Conservation (phyloP, 495 filamentous ascomycete genomes). For the Lichenothelia convexa region DNA sequence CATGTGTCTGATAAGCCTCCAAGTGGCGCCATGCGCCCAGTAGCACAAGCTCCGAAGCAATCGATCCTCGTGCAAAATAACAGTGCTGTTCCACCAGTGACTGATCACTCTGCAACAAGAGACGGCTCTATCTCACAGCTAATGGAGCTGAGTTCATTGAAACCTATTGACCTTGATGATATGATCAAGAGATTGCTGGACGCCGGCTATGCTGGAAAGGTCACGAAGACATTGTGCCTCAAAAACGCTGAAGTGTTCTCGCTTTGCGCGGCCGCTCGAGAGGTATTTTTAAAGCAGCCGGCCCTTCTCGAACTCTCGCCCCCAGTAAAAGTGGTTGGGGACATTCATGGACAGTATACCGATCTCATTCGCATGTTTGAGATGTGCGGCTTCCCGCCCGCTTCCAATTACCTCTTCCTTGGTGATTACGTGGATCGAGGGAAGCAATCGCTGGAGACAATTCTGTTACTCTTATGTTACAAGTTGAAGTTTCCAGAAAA, state of each 20-base stretch:
- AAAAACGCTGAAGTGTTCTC: slow-evolving; percentile 95
- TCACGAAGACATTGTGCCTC: slow-evolving; percentile 89
- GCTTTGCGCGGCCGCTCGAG: slow-evolving; percentile 71
- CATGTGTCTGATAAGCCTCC: slow-evolving; percentile 89
- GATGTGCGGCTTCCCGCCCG: slow-evolving; percentile 96
- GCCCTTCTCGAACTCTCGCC: slow-evolving; percentile 79
- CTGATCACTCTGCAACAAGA: background rate
- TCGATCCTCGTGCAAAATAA: slow-evolving; percentile 74
- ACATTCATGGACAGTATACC: slow-evolving; percentile 96
- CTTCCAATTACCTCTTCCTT: slow-evolving; percentile 86
- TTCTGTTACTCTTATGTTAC: slow-evolving; percentile 88
- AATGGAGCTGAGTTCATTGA: slow-evolving; percentile 59
- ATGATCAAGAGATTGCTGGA: slow-evolving; percentile 91
- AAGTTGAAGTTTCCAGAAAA: slow-evolving; percentile 98
- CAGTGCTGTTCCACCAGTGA: slow-evolving; percentile 14
- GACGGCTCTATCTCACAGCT: slow-evolving; percentile 18
- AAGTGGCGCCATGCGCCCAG: slow-evolving; percentile 31
- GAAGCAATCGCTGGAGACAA: slow-evolving; percentile 94
- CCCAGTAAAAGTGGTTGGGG: slow-evolving; percentile 98
- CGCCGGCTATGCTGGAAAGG: slow-evolving; percentile 86
- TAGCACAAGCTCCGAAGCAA: slow-evolving; percentile 39
- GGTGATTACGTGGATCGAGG: slow-evolving; percentile 97
- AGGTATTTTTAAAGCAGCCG: slow-evolving; percentile 81
- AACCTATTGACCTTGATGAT: slow-evolving; percentile 85
- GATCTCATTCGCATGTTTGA: slow-evolving; percentile 96